Conservation (phyloP, 345 rosid genomes). For the Citrus inodora region DNA sequence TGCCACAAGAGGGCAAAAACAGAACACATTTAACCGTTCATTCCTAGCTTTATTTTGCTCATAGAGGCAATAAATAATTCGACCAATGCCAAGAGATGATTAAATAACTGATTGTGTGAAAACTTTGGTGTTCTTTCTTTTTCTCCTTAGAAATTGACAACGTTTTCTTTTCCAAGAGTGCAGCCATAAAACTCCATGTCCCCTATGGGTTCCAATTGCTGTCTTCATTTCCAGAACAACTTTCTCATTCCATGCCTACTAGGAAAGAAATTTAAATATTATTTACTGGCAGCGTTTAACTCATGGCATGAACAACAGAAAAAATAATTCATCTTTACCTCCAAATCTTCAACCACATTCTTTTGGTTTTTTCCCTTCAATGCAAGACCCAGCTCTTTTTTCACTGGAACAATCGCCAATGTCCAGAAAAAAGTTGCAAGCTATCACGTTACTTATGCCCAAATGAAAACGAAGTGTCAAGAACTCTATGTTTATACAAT, state of each 20-base stretch:
- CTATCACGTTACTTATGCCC: no score
- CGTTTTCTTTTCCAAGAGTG: conserved; percentile 68
- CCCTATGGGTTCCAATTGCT: conserved; percentile 63
- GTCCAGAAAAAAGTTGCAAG: conserved; percentile 41
- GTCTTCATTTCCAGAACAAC: conserved; percentile 91
- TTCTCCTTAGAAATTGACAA: conserved; percentile 81
- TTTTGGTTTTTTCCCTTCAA: conserved; percentile 69
- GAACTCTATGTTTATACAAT: no score
- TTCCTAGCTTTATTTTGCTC: conserved; percentile 90
- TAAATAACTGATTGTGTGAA: conserved; percentile 97
- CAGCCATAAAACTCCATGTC: conserved; percentile 75
- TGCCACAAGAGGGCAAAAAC: conserved; percentile 85
- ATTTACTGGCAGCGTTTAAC: not conserved
- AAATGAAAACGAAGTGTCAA: no score
- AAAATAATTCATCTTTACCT: conserved; percentile 36
- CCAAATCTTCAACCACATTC: conserved; percentile 73
- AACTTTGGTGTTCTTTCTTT: conserved; percentile 81
- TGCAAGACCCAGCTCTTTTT: conserved; percentile 58
- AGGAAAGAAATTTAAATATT: no score
- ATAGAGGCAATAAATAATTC: conserved; percentile 83
- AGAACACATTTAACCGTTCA: conserved; percentile 78
- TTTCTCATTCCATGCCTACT: conserved; percentile 32
- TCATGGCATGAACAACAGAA: not conserved
- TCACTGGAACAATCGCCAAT: conserved; percentile 71
- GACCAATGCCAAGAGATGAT: conserved; percentile 91